Evolutionary conservation across 371 early-diverging fungal species (phyloP), one percentile per base, ranked within the genome.

Genomic region (Lichtheimia ornata): DNA sequence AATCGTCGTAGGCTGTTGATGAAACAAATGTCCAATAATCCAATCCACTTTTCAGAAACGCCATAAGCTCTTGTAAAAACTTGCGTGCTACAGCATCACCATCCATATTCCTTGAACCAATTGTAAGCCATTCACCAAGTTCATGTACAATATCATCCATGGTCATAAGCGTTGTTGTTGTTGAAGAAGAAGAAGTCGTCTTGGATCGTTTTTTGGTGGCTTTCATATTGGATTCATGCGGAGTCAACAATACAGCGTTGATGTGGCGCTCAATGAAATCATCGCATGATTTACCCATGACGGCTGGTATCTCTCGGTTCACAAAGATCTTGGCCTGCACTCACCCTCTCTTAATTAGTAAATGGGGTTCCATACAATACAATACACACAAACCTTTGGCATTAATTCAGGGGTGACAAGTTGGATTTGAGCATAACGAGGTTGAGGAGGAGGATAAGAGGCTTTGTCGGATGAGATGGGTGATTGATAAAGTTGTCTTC

Each of bases 31-130:
- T 63, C 43, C 63, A 61, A 41, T 73, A 73, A 27, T 64, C 57
- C 54, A 73, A 47, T 5, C 79, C 79, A 51, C 72, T 73, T 22
- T 66, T 69, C 14, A 78, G 20, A 50, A 66, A 78, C 2, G 76
- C 76, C 51, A 75, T 53, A 13, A 75, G 51, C 47, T 78, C 79
- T 30, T 56, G 30, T 4, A 78, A 7, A 5, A 72, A 64, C 15
- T 66, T 49, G 24, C 42, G 59, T 12, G 73, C 69, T 5, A 73
- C 63, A 4, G 5, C 43, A 6, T 24, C 28, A 20, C 27, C 45
- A 56, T 56, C 45, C 45, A 45, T n/a, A 11, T 42, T n/a, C 15
- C 25, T 13, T 17, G 20, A 30, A 11, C 52, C 53, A 2, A 62
- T 61, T 13, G 55, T 53, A 22, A 78, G 49, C 79, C 79, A 78